Evolutionary conservation across 305 asterid genomes (phyloP).

Genomic region (Fraxinus xanthoxyloides): DNA sequence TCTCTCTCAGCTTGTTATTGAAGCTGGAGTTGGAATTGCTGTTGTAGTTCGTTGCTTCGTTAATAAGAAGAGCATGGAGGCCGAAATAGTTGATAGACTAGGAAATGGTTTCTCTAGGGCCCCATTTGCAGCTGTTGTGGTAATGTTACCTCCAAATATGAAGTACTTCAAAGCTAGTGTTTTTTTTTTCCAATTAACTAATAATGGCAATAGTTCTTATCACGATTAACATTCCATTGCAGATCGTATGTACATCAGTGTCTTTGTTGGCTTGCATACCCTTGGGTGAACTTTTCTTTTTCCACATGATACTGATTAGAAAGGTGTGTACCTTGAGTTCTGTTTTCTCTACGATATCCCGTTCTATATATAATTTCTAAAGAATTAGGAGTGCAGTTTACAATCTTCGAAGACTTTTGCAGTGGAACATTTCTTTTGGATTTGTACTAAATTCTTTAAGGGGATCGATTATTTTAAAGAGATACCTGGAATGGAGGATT

Average conservation of each 20-base stretch:
- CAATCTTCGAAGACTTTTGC: background rate
- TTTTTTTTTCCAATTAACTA: constrained; percentile 6
- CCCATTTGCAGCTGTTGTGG: constrained; percentile 98
- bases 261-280: constrained; percentile 90
- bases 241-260: constrained; percentile 90
- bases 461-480: background rate
- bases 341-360: constrained; percentile 5
- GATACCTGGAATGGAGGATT: constrained; percentile 1
- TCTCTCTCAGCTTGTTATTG: constrained; percentile 65
- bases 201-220: constrained; percentile 2
- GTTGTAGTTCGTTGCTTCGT: constrained; percentile 88
- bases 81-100: constrained; percentile 80
- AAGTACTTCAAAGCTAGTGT: constrained; percentile 11
- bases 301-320: constrained; percentile 89
- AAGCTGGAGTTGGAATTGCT: constrained; percentile 85
- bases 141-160: constrained; percentile 29
- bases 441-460: background rate
- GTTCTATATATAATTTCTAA: background rate
- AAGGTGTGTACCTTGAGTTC: constrained; percentile 49
- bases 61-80: constrained; percentile 65
- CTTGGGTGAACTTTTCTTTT: constrained; percentile 93
- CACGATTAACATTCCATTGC: constrained; percentile 28
- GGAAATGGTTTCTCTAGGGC: constrained; percentile 98
- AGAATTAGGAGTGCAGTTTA: background rate
- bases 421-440: background rate